Percentiles rank a stretch among this genome's conserved stretches.
Evolutionary conservation across 2,329 filamentous ascomycete genomes (phyloP).

Genomic region (Aspergillus carbonarius): DNA sequence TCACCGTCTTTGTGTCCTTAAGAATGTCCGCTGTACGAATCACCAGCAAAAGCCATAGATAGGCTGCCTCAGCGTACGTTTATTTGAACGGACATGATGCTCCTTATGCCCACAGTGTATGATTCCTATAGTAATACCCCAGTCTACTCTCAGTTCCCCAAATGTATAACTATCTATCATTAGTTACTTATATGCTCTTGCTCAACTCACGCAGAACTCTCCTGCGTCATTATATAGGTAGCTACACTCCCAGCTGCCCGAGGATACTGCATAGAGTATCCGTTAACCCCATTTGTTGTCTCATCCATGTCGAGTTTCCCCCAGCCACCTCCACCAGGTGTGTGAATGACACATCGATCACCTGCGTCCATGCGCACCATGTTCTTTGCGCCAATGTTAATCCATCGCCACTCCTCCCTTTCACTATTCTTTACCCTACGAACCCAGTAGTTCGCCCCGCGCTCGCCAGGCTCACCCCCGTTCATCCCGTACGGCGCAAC

Average conservation of each 20-base stretch:
- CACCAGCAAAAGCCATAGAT: too few species aligned
- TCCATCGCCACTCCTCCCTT: constrained; percentile 9
- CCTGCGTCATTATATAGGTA: background rate
- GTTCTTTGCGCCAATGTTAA: constrained; percentile 26
- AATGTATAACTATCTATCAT: too few species aligned
- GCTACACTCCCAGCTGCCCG: background rate
- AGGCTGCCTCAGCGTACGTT: too few species aligned
- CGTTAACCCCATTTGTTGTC: background rate
- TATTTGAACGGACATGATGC: too few species aligned
- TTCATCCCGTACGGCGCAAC: constrained; percentile 26
- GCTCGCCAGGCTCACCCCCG: constrained; percentile 33
- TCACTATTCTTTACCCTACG: constrained; percentile 9
- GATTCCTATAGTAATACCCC: too few species aligned
- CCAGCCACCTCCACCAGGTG: constrained; percentile 27
- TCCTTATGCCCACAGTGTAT: too few species aligned
- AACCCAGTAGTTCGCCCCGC: constrained; percentile 64
- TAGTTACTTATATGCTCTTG: too few species aligned
- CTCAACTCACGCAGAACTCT: background rate
- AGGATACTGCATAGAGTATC: background rate
- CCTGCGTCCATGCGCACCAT: constrained; percentile 23
- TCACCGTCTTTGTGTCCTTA: too few species aligned
- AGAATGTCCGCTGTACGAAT: too few species aligned
- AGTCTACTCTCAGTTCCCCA: too few species aligned
- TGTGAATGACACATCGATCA: constrained; percentile 25
- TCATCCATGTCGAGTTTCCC: constrained; percentile 3